A percentile compares a stretch with the other conserved stretches of the same genome.
phyloP scores from a whole-genome alignment of 2,329 filamentous ascomycete genomes.

The Scedosporium apiospermum region DNA sequence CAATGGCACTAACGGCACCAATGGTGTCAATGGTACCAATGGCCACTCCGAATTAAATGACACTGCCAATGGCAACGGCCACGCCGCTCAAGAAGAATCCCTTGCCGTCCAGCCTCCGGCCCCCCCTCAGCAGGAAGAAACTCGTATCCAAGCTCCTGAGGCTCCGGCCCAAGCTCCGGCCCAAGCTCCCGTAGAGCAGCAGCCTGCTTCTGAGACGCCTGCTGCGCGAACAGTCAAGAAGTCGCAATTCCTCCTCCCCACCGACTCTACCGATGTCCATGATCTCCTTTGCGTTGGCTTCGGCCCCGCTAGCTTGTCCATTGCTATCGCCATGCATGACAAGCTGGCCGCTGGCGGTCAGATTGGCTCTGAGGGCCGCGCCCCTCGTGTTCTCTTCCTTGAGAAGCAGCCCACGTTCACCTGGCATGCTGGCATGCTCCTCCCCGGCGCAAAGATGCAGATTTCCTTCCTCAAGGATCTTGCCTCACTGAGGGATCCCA shows the following conservation, averaged over 20 bases:
- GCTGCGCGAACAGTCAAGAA: conserved; percentile 7
- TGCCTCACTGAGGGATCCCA: conserved; percentile 77
- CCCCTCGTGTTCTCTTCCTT: conserved; percentile 73
- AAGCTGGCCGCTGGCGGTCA: conserved; percentile 41
- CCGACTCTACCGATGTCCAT: conserved; percentile 54
- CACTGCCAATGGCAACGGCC: conserved; percentile 9
- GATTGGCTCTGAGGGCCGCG: conserved; percentile 25
- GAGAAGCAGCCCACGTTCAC: conserved; percentile 77
- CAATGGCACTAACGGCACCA: conserved; percentile 10
- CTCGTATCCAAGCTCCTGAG: neutral
- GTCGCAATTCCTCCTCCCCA: conserved; percentile 38
- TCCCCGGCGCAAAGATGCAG: conserved; percentile 91
- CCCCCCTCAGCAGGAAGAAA: neutral
- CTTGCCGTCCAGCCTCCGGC: neutral
- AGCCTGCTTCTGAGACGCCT: neutral
- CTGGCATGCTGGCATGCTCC: conserved; percentile 93
- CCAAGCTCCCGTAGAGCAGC: neutral
- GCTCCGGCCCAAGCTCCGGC: neutral
- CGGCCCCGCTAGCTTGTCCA: conserved; percentile 80
- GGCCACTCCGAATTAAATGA: conserved; percentile 13
- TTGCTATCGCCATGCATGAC: conserved; percentile 84
- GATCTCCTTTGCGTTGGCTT: conserved; percentile 90
- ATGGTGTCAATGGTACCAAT: conserved; percentile 7
- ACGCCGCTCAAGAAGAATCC: conserved; percentile 8
- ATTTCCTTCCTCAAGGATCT: conserved; percentile 97